Conservation (phyloP, 202 grass and related monocot genomes). For the Panicum hallii region DNA sequence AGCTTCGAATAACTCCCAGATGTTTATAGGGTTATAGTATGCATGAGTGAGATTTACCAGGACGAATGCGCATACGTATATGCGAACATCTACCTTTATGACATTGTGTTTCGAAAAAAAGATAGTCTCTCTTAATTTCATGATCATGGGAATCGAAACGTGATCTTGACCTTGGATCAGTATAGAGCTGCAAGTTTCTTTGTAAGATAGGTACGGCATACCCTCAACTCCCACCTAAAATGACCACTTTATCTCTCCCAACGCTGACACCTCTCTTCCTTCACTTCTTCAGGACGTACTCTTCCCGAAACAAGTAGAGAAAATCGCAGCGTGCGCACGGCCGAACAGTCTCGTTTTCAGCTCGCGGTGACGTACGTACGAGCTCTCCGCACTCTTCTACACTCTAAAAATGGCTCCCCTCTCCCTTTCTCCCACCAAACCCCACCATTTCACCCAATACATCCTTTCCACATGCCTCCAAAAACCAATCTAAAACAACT, state of each 20-base stretch:
- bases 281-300: background rate
- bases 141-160: too few species aligned
- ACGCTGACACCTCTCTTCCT: conserved; percentile 46
- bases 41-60: too few species aligned
- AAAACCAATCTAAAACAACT: background rate
- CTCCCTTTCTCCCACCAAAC: conserved; percentile 59
- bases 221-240: conserved; percentile 40
- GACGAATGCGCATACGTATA: too few species aligned
- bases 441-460: conserved; percentile 12
- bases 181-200: background rate
- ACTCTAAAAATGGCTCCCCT: conserved; percentile 29
- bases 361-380: conserved; percentile 34
- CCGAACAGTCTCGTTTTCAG: conserved; percentile 33
- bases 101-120: too few species aligned
- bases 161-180: too few species aligned
- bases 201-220: background rate
- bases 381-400: conserved; percentile 26
- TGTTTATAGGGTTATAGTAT: too few species aligned
- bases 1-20: too few species aligned
- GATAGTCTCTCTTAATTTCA: too few species aligned
- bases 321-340: background rate
- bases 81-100: too few species aligned
- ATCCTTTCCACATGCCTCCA: conserved; percentile 4
- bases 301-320: background rate
- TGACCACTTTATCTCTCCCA: conserved; percentile 28